Percentiles rank a stretch among this genome's conserved stretches.
These are phyloP conservation scores for Luffa acutangula DNA, from an alignment of 306 rosid genomes.

Conservation along the genomic window DNA sequence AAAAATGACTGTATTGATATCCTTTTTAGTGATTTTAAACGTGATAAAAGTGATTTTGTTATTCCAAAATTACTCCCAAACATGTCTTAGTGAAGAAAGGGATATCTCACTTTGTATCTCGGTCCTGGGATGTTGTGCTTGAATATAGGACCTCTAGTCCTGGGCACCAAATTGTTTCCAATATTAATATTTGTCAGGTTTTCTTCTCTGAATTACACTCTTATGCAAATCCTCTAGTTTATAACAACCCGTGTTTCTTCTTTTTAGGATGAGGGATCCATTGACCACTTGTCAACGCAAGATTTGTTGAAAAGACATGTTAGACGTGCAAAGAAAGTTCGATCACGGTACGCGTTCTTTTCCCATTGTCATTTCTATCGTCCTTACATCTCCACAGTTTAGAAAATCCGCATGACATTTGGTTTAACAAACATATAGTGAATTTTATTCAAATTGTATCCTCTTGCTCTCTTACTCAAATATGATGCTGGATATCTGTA, in stretches of 20 bases:
- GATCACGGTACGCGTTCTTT: conserved; percentile 52
- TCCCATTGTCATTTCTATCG: background rate
- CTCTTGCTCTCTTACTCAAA: background rate
- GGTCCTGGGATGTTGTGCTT: background rate
- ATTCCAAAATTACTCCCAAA: no score
- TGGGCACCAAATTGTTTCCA: background rate
- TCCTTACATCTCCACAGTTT: background rate
- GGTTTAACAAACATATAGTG: background rate
- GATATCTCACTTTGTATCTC: no score
- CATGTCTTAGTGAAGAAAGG: no score
- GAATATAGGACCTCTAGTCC: background rate
- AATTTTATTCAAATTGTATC: background rate
- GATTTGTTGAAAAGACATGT: conserved; percentile 64
- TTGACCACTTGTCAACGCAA: conserved; percentile 28
- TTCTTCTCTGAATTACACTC: background rate
- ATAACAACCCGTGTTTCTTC: background rate
- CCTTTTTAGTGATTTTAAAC: no score
- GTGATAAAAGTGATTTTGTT: no score
- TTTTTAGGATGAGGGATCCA: conserved; percentile 36
- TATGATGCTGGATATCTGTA: background rate
- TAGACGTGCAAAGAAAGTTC: conserved; percentile 71
- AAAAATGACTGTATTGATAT: no score
- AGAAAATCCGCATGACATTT: background rate
- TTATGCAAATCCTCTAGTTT: background rate
- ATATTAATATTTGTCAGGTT: background rate